Percentiles rank a stretch among this genome's conserved stretches.
Evolutionary conservation across 306 rosid species (phyloP).

Genomic region (Medicago lupulina): DNA sequence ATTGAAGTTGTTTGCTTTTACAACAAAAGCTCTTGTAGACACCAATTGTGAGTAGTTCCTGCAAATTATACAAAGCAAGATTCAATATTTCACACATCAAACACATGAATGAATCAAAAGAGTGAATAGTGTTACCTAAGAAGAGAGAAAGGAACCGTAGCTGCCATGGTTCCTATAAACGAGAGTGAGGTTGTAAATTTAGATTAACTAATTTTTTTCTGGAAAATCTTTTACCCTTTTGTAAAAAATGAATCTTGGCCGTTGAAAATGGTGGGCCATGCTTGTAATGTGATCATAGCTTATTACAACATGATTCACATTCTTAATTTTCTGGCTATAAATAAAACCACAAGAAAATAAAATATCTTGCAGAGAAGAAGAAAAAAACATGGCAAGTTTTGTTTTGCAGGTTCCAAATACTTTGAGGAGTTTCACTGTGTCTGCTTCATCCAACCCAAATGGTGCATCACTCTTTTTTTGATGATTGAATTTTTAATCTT

Average conservation of each 20-base stretch:
- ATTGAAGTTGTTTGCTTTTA: constrained; percentile 49
- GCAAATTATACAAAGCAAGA: constrained; percentile 30
- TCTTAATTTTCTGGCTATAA: constrained; percentile 13
- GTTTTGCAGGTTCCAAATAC: constrained; percentile 63
- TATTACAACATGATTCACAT: constrained; percentile 19
- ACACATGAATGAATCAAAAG: background rate
- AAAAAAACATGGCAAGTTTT: constrained; percentile 68
- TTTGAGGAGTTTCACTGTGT: constrained; percentile 65
- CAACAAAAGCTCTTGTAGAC: constrained; percentile 56
- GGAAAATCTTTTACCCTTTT: background rate
- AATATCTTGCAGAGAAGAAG: background rate
- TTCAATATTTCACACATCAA: constrained; percentile 18
- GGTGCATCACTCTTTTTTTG: constrained; percentile 46
- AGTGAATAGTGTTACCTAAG: constrained; percentile 49
- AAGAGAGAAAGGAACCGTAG: constrained; percentile 52
- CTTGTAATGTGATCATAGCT: constrained; percentile 6
- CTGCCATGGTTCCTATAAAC: constrained; percentile 57
- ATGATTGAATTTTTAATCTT: background rate
- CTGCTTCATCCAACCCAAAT: constrained; percentile 73
- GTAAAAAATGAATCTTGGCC: constrained; percentile 43
- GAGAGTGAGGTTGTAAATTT: constrained; percentile 4
- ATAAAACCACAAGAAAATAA: background rate
- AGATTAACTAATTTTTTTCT: constrained; percentile 2
- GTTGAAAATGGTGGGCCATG: constrained; percentile 48
- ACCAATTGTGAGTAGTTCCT: constrained; percentile 58